Evolutionary conservation across 768 basidiomycete genomes (phyloP), one percentile per base, ranked within the genome.

Genomic region (Rhizopogon sp.): DNA sequence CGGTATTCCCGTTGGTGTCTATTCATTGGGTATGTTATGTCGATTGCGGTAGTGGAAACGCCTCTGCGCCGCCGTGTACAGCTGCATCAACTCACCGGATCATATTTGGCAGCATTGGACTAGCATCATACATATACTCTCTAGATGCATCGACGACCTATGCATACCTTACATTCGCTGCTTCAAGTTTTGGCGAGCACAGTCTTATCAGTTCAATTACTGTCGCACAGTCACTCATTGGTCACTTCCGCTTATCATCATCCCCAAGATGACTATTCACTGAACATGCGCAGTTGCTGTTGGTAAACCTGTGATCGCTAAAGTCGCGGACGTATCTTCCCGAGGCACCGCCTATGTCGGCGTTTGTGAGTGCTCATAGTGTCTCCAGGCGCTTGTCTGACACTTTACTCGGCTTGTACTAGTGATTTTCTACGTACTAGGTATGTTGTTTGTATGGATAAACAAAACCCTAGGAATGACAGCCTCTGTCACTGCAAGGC

Each of bases 111-210:
- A 73, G 84, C 51, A 67, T 90, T 54, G 87, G 76, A 13, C 77
- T 88, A 0, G 84, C 86, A 0, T 80, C 87, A 1, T 91, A 88
- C 66, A 84, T 89, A 54, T 91, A 90, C 67, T 87, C 87, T 0
- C 75, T 91, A 31, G 88, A 90, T 56, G 75, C 79, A 20, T 77
- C 80, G 16, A 90, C 88, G 6, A 90, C 88, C 2, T 84, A 73
- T 60, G 78, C 76, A 52, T 90, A 88, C 66, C 77, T 86, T 29
- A 66, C 71, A 45, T 83, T 77, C 54, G 85, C 86, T 11, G 74
- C 76, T 14, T 82, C 80, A 14, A 71, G 70, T 28, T 81, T 85
- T 46, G 71, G 71, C 4, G 69, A 75, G 40, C 84, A 85, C 62
- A 80, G 78, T 56, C 69, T 83, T 6, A 72, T 85, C 43, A 74